phyloP scores from a whole-genome alignment of 106 monocot genomes.

The Phalaenopsis aphrodite region DNA sequence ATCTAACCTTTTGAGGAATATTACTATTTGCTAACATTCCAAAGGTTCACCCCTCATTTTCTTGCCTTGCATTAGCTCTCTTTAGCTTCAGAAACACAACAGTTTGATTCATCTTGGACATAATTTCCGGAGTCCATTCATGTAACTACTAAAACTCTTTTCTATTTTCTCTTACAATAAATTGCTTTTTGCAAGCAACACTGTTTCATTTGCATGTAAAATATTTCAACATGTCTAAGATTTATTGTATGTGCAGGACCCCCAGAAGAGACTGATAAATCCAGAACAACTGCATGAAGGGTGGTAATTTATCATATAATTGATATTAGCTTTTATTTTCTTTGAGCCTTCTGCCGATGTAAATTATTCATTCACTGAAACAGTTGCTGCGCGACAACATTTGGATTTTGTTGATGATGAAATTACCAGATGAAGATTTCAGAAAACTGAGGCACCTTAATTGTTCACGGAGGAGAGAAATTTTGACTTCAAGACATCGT shows the following conservation, averaged over 20 bases:
- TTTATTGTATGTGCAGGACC: not conserved
- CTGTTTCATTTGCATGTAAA: not conserved
- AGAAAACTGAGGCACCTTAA: not conserved
- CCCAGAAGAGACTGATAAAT: not conserved
- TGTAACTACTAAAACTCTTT: conserved; percentile 1
- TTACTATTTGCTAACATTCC: not conserved
- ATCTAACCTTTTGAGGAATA: not conserved
- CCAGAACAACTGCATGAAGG: not conserved
- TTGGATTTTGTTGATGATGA: not conserved
- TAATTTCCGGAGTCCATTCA: conserved; percentile 4
- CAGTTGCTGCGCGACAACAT: not conserved
- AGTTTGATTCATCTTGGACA: not conserved
- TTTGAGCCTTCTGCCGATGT: not conserved
- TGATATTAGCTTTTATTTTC: not conserved
- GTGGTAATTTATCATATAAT: not conserved
- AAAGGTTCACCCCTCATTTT: not conserved
- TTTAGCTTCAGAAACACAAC: conserved; percentile 4
- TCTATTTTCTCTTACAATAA: not conserved
- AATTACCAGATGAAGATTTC: not conserved
- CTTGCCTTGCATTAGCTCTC: conserved; percentile 3
- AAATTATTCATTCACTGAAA: not conserved
- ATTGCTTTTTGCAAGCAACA: not conserved
- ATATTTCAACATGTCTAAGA: not conserved
- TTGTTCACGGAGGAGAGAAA: not conserved
- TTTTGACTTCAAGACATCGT: not conserved